Conservation (phyloP, 2,329 filamentous ascomycete genomes). For the Diaporthe velutina region DNA sequence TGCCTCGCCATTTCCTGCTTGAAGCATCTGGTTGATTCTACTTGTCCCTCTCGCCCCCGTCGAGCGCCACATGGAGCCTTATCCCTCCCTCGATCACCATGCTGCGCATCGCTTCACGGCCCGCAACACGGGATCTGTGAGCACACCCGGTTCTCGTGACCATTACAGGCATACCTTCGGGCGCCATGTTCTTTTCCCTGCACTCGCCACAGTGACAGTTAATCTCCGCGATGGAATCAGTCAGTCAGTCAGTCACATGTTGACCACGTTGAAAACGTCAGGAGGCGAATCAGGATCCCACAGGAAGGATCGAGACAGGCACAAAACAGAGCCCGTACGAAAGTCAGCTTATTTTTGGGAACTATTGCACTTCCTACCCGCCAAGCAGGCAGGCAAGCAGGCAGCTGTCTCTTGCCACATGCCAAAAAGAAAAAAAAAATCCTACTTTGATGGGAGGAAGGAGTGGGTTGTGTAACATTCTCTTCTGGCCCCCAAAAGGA, state of each 20-base stretch:
- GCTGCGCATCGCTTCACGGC: neutral
- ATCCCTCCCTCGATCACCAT: neutral
- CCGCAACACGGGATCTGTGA: neutral
- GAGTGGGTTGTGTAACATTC: neutral
- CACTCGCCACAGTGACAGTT: too few relatives aligned
- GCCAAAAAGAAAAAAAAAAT: neutral
- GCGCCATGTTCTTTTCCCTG: too few relatives aligned
- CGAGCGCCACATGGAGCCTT: neutral
- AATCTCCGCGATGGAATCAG: too few relatives aligned
- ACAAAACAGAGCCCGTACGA: neutral
- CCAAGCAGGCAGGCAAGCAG: constrained; percentile 21
- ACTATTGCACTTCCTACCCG: constrained; percentile 5
- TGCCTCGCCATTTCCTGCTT: neutral
- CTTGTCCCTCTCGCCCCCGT: neutral
- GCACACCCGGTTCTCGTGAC: neutral
- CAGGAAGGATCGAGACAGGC: neutral
- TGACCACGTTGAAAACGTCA: neutral
- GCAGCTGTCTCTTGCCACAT: neutral
- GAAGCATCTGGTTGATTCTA: neutral
- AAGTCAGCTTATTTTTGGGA: neutral
- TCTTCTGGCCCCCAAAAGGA: constrained; percentile 11
- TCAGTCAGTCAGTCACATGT: neutral
- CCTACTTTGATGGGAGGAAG: neutral
- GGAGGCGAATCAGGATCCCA: constrained; percentile 16
- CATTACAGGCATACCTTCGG: too few relatives aligned